These are phyloP conservation scores for Xylariomycetidae sp. DNA, from an alignment of 2,329 filamentous ascomycete species.

Conservation along the genomic window DNA sequence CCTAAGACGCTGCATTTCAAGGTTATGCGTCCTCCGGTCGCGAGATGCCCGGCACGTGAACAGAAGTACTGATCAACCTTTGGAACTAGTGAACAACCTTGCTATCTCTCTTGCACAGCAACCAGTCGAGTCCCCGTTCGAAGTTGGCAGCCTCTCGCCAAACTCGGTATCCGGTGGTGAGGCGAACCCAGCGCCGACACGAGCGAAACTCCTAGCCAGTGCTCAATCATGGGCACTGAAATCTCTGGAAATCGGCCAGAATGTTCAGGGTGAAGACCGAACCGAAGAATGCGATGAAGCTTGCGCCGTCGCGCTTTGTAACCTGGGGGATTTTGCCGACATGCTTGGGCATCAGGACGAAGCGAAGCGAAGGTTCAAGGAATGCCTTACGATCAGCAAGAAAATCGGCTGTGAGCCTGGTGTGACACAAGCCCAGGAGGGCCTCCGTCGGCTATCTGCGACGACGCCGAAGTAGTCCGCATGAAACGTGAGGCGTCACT, in stretches of 20 bases:
- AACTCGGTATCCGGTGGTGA: conserved; percentile 22
- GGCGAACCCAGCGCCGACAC: conserved; percentile 35
- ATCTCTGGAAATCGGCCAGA: conserved; percentile 60
- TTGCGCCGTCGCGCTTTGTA: conserved; percentile 79
- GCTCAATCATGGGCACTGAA: conserved; percentile 75
- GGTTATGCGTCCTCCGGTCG: too few species aligned
- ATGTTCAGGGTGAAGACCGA: conserved; percentile 59
- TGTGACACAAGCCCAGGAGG: conserved; percentile 45
- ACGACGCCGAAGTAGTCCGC: conserved; percentile 1
- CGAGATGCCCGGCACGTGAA: too few species aligned
- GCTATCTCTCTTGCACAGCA: conserved; percentile 68
- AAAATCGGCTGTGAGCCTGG: conserved; percentile 47
- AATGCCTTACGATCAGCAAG: conserved; percentile 58
- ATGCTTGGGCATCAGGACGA: conserved; percentile 61
- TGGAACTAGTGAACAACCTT: conserved; percentile 85
- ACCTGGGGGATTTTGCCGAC: conserved; percentile 76
- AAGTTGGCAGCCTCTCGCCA: conserved; percentile 25
- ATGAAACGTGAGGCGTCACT: neutral
- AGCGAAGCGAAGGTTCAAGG: conserved; percentile 61
- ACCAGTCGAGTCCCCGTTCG: conserved; percentile 32
- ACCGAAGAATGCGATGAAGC: conserved; percentile 77
- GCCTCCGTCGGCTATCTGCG: conserved; percentile 32
- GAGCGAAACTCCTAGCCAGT: conserved; percentile 58
- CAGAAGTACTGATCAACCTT: too few species aligned
- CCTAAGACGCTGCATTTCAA: too few species aligned